Evolutionary conservation across 345 rosid species (phyloP).

Genomic region (Iberis pinnata): DNA sequence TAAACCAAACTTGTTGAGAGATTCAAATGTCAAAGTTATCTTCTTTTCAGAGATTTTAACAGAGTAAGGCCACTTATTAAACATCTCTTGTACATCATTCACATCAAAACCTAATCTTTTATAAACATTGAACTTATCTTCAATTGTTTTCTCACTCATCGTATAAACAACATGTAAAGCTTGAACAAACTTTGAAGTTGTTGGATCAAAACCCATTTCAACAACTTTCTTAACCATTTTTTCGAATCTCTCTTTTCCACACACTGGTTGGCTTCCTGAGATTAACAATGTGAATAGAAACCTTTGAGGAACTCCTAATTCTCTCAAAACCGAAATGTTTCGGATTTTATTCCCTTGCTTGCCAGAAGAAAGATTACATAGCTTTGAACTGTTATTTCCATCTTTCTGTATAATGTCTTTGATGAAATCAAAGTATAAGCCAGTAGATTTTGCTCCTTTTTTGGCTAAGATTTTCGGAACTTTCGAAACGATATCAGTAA

Average conservation of each 20-base stretch:
- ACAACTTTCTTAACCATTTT: constrained; percentile 1
- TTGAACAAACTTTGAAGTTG: neutral
- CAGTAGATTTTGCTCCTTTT: constrained; percentile 7
- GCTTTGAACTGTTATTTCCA: neutral
- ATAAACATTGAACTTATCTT: neutral
- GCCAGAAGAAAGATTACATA: neutral
- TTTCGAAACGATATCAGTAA: neutral
- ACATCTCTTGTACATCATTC: constrained; percentile 22
- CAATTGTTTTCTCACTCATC: constrained; percentile 11
- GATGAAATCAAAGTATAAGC: constrained; percentile 17
- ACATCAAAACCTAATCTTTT: constrained; percentile 28
- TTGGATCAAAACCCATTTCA: constrained; percentile 28
- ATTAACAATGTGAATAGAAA: neutral
- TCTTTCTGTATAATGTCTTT: constrained; percentile 2
- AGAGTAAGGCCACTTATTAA: constrained; percentile 23
- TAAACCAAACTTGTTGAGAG: constrained; percentile 3
- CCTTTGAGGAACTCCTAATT: constrained; percentile 23
- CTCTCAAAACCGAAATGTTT: constrained; percentile 19
- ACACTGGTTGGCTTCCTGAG: neutral
- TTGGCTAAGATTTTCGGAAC: constrained; percentile 7
- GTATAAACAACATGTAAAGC: constrained; percentile 18
- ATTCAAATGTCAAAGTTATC: constrained; percentile 17
- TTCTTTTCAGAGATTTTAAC: constrained; percentile 28
- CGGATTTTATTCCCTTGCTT: constrained; percentile 4
- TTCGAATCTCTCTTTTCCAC: constrained; percentile 6